A percentile compares a stretch with the other conserved stretches of the same genome.
These are phyloP conservation scores for Zygnema cylindricum DNA, from an alignment of 139 green algal genomes.

Conservation along the genomic window DNA sequence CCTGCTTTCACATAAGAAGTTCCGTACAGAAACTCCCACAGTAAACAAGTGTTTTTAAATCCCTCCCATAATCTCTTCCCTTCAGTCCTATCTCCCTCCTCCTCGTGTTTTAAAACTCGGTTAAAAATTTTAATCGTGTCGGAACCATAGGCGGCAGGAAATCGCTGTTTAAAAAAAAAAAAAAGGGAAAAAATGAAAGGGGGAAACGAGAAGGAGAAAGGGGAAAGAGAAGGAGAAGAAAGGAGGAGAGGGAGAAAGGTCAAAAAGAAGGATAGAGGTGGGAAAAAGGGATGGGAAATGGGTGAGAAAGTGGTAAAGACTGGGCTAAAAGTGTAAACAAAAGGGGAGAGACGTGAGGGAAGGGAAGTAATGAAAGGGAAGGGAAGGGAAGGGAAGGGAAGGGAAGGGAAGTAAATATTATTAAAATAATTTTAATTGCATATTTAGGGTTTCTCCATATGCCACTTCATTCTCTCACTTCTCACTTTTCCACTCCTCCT, in stretches of 20 bases:
- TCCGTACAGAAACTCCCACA: slow-evolving; percentile 36
- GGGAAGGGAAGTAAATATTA: background rate
- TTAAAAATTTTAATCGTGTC: background rate
- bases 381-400: background rate
- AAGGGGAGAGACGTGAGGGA: background rate
- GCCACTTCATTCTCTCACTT: too few relatives aligned
- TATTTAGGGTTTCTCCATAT: too few relatives aligned
- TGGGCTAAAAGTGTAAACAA: background rate
- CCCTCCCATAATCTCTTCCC: background rate
- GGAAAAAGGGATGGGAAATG: background rate
- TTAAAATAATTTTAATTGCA: too few relatives aligned
- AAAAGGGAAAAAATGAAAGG: slow-evolving; percentile 27
- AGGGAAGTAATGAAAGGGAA: background rate
- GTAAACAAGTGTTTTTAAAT: background rate
- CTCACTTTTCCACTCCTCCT: too few relatives aligned
- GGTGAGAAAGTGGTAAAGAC: background rate
- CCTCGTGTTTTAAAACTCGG: slow-evolving; percentile 30
- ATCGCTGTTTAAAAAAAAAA: too few relatives aligned
- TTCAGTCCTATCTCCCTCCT: background rate
- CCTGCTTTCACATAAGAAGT: slow-evolving; percentile 20
- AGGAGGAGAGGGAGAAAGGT: background rate
- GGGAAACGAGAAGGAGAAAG: background rate
- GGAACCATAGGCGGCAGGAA: background rate
- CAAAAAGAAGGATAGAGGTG: background rate
- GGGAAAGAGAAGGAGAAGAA: background rate